phyloP scores from a whole-genome alignment of 1,139 yeast genomes.

The Zygosaccharomyces pseudobailii region DNA sequence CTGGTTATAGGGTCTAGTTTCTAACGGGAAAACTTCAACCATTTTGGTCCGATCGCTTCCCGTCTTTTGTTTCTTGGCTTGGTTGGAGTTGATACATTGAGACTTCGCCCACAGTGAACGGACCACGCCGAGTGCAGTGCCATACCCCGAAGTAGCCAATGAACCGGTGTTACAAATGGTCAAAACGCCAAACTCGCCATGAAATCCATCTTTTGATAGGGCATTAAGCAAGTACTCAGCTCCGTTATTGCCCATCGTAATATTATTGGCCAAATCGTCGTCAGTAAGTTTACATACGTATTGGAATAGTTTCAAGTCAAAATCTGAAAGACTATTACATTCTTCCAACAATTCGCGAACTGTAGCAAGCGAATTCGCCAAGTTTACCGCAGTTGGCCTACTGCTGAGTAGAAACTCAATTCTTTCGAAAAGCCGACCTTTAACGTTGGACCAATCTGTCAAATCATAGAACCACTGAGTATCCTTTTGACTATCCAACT shows the following conservation, averaged over 20 bases:
- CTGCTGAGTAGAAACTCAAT: constrained; percentile 68
- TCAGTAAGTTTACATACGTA: constrained; percentile 61
- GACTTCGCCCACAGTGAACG: constrained; percentile 59
- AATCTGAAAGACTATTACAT: constrained; percentile 27
- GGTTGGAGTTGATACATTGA: constrained; percentile 20
- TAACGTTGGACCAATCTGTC: constrained; percentile 29
- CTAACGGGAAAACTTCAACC: constrained; percentile 78
- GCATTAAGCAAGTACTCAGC: constrained; percentile 55
- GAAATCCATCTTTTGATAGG: constrained; percentile 46
- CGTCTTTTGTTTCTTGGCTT: constrained; percentile 31
- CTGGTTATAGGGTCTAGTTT: constrained; percentile 94
- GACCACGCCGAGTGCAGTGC: constrained; percentile 91
- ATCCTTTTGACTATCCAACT: constrained; percentile 20
- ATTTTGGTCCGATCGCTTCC: constrained; percentile 35
- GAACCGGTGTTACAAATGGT: constrained; percentile 89
- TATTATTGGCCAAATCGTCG: constrained; percentile 74
- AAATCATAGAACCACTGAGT: constrained; percentile 36
- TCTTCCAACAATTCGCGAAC: constrained; percentile 42
- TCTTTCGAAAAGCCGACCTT: constrained; percentile 39
- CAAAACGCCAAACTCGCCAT: constrained; percentile 69
- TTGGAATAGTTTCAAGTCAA: constrained; percentile 41
- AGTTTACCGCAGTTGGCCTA: constrained; percentile 93
- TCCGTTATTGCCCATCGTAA: constrained; percentile 76
- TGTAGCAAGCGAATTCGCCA: constrained; percentile 70
- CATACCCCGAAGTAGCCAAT: constrained; percentile 94